phyloP scores from a whole-genome alignment of 2,329 filamentous ascomycete genomes.

The Cyanodermella asteris region DNA sequence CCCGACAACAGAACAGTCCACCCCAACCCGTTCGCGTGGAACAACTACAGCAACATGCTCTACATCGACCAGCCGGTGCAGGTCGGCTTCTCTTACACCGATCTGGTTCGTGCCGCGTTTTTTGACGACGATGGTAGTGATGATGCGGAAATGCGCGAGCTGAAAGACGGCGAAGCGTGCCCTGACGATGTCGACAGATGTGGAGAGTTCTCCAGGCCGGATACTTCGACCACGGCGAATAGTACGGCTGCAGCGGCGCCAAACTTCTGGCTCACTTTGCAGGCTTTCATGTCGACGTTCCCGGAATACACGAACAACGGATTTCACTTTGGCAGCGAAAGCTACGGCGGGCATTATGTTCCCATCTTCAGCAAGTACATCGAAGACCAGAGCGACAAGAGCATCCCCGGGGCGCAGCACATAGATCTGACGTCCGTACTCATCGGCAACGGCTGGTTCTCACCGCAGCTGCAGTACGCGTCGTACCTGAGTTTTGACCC shows the following conservation, averaged over 20 bases:
- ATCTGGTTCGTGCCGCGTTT: neutral
- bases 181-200: too few relatives aligned
- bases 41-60: constrained; percentile 40
- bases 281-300: constrained; percentile 34
- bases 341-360: constrained; percentile 22
- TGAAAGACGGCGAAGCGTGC: too few relatives aligned
- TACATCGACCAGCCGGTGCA: constrained; percentile 47
- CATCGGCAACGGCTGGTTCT: too few relatives aligned
- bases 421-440: too few relatives aligned
- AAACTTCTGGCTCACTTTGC: constrained; percentile 41
- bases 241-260: constrained; percentile 34
- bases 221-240: constrained; percentile 28
- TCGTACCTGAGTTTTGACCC: too few relatives aligned
- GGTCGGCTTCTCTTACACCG: constrained; percentile 33
- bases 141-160: constrained; percentile 14
- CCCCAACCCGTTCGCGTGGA: constrained; percentile 40
- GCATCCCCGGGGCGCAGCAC: constrained; percentile 19
- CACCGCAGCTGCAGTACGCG: too few relatives aligned
- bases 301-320: constrained; percentile 29
- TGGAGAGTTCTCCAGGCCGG: constrained; percentile 42
- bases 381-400: constrained; percentile 24
- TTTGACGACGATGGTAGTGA: constrained; percentile 14
- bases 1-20: constrained; percentile 27
- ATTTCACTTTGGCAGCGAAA: constrained; percentile 21
- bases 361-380: constrained; percentile 19